phyloP scores from a whole-genome alignment of 2,329 filamentous ascomycete species.

The Aspergillus calidoustus region DNA sequence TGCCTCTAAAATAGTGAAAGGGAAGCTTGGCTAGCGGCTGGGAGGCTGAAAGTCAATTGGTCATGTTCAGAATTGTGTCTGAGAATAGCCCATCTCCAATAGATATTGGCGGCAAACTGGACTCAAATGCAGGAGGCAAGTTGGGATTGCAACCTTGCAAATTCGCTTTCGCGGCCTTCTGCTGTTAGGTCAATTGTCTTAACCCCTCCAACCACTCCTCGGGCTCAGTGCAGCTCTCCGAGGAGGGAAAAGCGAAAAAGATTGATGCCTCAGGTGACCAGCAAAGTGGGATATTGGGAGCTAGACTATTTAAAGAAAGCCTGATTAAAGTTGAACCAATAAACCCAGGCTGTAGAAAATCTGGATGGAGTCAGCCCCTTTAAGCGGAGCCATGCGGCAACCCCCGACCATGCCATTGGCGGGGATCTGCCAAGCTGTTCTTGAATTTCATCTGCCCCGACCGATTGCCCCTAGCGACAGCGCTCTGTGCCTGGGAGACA shows the following conservation, averaged over 20 bases:
- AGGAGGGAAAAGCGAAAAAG: neutral
- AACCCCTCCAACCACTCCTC: no score
- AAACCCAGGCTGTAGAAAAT: neutral
- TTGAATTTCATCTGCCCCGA: conserved; percentile 19
- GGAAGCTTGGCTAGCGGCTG: neutral
- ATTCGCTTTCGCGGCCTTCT: neutral
- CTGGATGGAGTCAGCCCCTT: conserved; percentile 1
- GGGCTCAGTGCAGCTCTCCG: no score
- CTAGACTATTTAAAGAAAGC: conserved; percentile 1
- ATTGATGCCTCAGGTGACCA: conserved; percentile 12
- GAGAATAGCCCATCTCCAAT: neutral
- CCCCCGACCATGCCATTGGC: conserved; percentile 20
- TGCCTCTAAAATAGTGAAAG: neutral
- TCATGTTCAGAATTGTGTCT: neutral
- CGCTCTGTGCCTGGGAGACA: neutral
- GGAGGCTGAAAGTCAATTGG: neutral
- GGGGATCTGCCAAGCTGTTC: conserved; percentile 7
- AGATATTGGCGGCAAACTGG: neutral
- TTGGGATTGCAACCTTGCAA: neutral
- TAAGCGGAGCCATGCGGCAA: conserved; percentile 17
- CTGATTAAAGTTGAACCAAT: conserved; percentile 10
- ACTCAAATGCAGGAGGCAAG: neutral
- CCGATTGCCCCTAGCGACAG: conserved; percentile 30
- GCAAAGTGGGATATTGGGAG: neutral
- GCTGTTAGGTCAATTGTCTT: neutral